Percentiles rank a stretch among this genome's conserved stretches.
Evolutionary conservation across 768 basidiomycete genomes (phyloP).

Genomic region (Goffeauzyma gilvescens): DNA sequence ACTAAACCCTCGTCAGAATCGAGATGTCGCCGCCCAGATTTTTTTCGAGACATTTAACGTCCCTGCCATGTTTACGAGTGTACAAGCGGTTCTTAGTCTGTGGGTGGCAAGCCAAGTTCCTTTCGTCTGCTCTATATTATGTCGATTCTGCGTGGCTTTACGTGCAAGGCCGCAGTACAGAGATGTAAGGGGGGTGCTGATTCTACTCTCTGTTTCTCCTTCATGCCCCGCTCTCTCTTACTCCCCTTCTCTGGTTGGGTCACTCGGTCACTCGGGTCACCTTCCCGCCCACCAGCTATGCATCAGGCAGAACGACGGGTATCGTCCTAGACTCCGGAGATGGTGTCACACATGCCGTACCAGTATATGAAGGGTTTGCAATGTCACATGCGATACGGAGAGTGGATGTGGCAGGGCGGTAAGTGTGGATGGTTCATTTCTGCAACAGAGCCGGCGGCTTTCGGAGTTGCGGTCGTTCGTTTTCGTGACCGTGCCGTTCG

Average conservation of each 20-base stretch:
- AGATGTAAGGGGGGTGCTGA: not conserved
- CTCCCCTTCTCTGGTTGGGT: too few relatives aligned
- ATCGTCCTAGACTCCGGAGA: constrained; percentile 97
- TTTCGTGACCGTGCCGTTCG: too few relatives aligned
- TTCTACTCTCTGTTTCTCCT: not conserved
- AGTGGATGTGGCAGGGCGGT: constrained; percentile 92
- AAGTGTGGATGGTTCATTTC: constrained; percentile 16
- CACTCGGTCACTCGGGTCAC: too few relatives aligned
- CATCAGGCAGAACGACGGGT: constrained; percentile 94
- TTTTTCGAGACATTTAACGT: constrained; percentile 99
- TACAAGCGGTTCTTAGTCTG: constrained; percentile 92
- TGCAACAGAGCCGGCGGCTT: not conserved
- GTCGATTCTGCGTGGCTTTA: not conserved
- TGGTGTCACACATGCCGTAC: constrained; percentile 95
- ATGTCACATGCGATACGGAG: constrained; percentile 96
- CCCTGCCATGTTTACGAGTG: constrained; percentile 84
- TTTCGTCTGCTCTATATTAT: not conserved
- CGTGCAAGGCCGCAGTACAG: not conserved
- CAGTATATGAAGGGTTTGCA: constrained; percentile 95
- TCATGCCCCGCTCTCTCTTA: too few relatives aligned
- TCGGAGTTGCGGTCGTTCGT: too few relatives aligned
- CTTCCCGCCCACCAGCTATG: constrained; percentile 76
- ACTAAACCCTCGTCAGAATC: constrained; percentile 84
- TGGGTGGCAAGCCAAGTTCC: constrained; percentile 36
- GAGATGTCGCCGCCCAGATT: constrained; percentile 92